phyloP scores from a whole-genome alignment of 1,139 yeast genomes.

The Pichia sp. region DNA sequence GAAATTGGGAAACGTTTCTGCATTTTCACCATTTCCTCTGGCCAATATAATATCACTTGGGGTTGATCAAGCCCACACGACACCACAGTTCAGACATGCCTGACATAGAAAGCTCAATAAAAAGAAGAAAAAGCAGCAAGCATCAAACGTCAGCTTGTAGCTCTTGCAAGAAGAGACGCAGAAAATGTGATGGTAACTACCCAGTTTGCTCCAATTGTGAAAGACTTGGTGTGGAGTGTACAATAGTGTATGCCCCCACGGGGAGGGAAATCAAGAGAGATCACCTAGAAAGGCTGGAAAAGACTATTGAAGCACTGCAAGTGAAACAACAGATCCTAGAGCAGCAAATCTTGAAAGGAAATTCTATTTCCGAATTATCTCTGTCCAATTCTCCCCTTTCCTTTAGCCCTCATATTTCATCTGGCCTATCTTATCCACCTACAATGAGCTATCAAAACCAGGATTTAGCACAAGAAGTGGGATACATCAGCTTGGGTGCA shows the following conservation, averaged over 20 bases:
- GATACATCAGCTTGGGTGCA: conserved; percentile 24
- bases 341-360: too few species aligned
- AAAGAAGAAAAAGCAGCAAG: conserved; percentile 14
- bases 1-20: too few species aligned
- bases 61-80: too few species aligned
- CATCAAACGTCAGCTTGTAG: conserved; percentile 28
- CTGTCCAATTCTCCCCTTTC: conserved; percentile 5
- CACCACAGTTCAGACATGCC: too few species aligned
- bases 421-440: conserved; percentile 6
- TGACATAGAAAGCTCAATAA: too few species aligned
- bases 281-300: conserved; percentile 40
- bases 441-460: conserved; percentile 6
- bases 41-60: too few species aligned
- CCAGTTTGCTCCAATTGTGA: conserved; percentile 42
- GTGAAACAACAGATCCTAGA: too few species aligned
- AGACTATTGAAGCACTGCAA: conserved; percentile 31
- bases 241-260: conserved; percentile 44
- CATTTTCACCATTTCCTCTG: too few species aligned
- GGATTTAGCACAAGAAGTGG: conserved; percentile 24
- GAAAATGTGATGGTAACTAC: conserved; percentile 46
- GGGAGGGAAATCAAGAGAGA: conserved; percentile 45
- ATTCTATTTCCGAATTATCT: not conserved
- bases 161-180: conserved; percentile 32
- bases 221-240: conserved; percentile 37
- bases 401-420: not conserved